Base-by-base conservation (phyloP, 1,284 basidiomycete genomes). In the Cutaneotrichosporon dermatis region DNA sequence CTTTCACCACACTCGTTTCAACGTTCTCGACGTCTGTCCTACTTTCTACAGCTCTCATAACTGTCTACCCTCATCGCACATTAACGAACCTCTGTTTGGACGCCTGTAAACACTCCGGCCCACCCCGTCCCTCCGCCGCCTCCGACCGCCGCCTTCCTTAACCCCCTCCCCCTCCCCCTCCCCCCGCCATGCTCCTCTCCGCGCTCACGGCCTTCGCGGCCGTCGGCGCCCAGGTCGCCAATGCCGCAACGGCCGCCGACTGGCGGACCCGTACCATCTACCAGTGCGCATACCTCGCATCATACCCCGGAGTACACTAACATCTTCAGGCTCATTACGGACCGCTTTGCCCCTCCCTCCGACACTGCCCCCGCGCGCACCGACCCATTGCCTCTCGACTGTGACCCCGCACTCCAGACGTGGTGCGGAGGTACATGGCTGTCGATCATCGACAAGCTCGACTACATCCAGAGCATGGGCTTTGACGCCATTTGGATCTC, bases 401-500 rank as follows among this genome's bases (percentile, higher is more conserved):
- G 72, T 52, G 66, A 74, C 52, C 65, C 66, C 8, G 54, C 43
- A 25, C 51, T 60, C 6, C 71, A 72, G 55, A 76, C 72, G 54
- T 89, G 84, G 82, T 89, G 88, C 65, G 88, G 88, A 25, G 88
- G 89, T 4, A 88, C 84, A 10, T 91, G 88, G 87, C 83, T 85
- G 57, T 86, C 85, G 2, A 85, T 89, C 67, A 83, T 82, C 57
- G 81, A 83, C 66, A 88, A 88, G 72, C 80, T 90, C 51, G 87
- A 89, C 74, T 90, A 90, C 73, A 85, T 90, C 59, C 85, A 89
- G 66, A 79, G 83, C 65, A 86, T 88, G 74, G 88, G 88, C 7
- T 88, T 89, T 71, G 88, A 88, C 53, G 87, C 88, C 37, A 66
- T 83, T 81, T 88, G 73, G 75, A 84, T 82, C 52, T 73, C 68